Base-by-base conservation (phyloP, 1,139 yeast species). In the Pichia sp. region DNA sequence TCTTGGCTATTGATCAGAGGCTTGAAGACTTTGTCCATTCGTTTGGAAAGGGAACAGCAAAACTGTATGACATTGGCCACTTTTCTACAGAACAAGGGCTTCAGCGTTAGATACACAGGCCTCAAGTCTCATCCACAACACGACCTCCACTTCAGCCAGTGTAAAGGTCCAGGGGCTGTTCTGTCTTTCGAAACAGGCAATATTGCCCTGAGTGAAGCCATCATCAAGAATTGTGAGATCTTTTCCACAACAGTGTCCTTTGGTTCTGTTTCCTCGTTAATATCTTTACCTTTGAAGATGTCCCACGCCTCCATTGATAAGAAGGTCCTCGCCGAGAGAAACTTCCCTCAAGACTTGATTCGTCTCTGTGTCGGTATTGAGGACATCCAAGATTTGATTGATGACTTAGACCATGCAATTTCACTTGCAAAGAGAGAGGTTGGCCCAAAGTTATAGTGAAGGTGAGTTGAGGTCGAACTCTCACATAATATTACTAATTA, bases 241-340 rank as follows among this genome's bases (percentile, higher is more conserved):
- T 92, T 88, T 75, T 90, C 93, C 42, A 90, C 92, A 61, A 89
- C 96, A 8, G 97, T 92, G 4, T 87, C 96, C 5, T 92, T 92
- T 72, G 98, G 98, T 19, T 87, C 96, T 70, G 97, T 92, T 56
- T 89, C 90, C 72, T 88, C 96, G 19, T 77, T 92, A 65, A 89
- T 92, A 57, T 87, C 95, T 49, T 81, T 90, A 86, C 97, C 97
- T 11, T 89, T 97, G 71, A 82, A 82, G 70, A 90, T 90, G 97
- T 88, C 96, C 2, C 97, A 90, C 68, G 97, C 97, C n/a, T 85
- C 96, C 5, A 90, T 92, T 61, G 97, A 90, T 66, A 86, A 90
- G 42, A 83, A 87, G 65, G 85, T 90, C 8, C 80, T 97, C 69
- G 84, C 85, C 57, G 96, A 87, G 70, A 80, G 97, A 67, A 90